phyloP scores from a whole-genome alignment of 2,329 filamentous ascomycete genomes.

The Colletotrichum filicis region DNA sequence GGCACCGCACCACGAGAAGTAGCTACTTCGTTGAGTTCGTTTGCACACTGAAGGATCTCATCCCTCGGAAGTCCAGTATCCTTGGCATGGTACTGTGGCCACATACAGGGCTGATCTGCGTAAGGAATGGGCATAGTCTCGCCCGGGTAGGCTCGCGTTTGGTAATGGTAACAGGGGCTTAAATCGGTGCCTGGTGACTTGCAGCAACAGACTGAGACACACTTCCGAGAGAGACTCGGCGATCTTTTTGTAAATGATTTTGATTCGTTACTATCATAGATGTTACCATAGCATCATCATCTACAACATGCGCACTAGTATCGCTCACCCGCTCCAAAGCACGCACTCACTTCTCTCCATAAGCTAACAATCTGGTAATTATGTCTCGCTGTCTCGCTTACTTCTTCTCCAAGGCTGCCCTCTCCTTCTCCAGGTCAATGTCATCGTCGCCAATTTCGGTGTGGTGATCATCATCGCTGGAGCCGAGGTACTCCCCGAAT shows the following conservation, averaged over 20 bases:
- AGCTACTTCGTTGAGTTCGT: background rate
- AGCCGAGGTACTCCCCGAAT: slow-evolving; percentile 50
- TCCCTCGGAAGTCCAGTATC: background rate
- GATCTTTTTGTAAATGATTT: background rate
- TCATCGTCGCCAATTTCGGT: slow-evolving; percentile 1
- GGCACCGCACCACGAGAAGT: background rate
- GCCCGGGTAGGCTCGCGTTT: background rate
- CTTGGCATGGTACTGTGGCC: background rate
- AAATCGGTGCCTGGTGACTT: background rate
- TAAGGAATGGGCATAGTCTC: background rate
- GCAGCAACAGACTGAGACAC: background rate
- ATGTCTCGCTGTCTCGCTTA: background rate
- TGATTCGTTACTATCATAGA: background rate
- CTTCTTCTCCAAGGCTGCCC: background rate
- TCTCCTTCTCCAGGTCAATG: background rate
- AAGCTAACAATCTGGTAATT: background rate
- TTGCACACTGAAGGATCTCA: background rate
- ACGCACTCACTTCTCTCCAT: background rate
- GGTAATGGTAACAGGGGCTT: background rate
- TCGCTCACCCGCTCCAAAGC: background rate
- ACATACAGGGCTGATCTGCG: background rate
- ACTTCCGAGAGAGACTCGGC: no score
- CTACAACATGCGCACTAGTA: background rate
- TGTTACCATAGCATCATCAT: background rate
- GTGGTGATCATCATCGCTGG: background rate